Evolutionary conservation across 768 basidiomycete genomes (phyloP).

Genomic region (Lentinus brumalis): DNA sequence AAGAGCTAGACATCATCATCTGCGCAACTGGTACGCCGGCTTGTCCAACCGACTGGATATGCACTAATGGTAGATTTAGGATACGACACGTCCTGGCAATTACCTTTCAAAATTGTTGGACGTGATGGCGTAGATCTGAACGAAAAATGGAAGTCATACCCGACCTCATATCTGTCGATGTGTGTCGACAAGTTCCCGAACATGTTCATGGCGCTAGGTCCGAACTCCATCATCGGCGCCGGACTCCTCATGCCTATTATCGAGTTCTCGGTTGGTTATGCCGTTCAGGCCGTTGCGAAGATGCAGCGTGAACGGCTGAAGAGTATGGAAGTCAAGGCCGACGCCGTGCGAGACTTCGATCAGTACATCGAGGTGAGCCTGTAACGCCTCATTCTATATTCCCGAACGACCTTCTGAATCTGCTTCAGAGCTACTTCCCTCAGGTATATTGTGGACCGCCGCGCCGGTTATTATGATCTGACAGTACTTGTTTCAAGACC

Average conservation of each 20-base stretch:
- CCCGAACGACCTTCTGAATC: slow-evolving; percentile 31
- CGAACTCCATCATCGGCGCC: slow-evolving; percentile 56
- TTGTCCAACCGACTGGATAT: background rate
- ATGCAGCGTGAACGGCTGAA: slow-evolving; percentile 63
- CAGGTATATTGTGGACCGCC: slow-evolving; percentile 32
- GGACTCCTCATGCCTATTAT: slow-evolving; percentile 58
- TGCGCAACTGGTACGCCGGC: slow-evolving; percentile 56
- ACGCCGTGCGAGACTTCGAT: slow-evolving; percentile 65
- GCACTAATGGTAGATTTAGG: slow-evolving; percentile 34
- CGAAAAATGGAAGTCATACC: slow-evolving; percentile 55
- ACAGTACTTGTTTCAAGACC: slow-evolving; percentile 37
- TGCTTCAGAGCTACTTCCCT: slow-evolving; percentile 47
- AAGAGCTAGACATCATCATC: slow-evolving; percentile 60
- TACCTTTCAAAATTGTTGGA: slow-evolving; percentile 56
- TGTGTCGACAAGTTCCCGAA: slow-evolving; percentile 71
- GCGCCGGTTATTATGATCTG: background rate
- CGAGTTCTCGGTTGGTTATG: slow-evolving; percentile 61
- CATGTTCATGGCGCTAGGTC: slow-evolving; percentile 60
- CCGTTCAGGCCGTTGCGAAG: slow-evolving; percentile 55
- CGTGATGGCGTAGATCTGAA: slow-evolving; percentile 53
- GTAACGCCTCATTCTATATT: background rate
- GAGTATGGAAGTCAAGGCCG: slow-evolving; percentile 60
- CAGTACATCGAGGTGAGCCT: slow-evolving; percentile 53
- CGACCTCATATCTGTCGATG: slow-evolving; percentile 58
- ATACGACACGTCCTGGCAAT: slow-evolving; percentile 52